Conservation (phyloP, 371 early-diverging fungal species). For the Apophysomyces elegans region DNA sequence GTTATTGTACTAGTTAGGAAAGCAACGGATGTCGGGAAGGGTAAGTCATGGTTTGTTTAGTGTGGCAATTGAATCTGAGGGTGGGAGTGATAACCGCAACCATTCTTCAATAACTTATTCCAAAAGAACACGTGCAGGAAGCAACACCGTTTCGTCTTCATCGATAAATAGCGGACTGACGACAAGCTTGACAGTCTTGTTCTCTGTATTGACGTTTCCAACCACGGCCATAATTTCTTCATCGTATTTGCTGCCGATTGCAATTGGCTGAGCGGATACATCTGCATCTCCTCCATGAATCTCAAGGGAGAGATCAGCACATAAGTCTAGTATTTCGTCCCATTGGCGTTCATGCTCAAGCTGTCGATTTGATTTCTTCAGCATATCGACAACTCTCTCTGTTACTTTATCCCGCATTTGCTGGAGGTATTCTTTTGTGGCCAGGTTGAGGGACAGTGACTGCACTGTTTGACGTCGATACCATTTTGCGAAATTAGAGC, state of each 20-base stretch:
- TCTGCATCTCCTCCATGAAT: constrained; percentile 55
- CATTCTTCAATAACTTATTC: constrained; percentile 18
- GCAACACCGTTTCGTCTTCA: constrained; percentile 44
- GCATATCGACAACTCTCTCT: constrained; percentile 22
- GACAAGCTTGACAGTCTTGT: constrained; percentile 36
- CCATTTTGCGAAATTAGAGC: constrained; percentile 55
- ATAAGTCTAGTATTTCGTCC: constrained; percentile 43
- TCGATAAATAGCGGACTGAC: constrained; percentile 52
- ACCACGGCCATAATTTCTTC: constrained; percentile 49
- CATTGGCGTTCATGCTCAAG: constrained; percentile 32
- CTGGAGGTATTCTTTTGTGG: constrained; percentile 48
- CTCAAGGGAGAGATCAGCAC: constrained; percentile 42
- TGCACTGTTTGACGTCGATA: constrained; percentile 56
- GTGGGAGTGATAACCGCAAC: too few relatives aligned
- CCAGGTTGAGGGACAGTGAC: constrained; percentile 50
- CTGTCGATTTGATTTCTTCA: constrained; percentile 5
- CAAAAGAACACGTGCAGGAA: constrained; percentile 49
- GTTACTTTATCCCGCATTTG: constrained; percentile 38
- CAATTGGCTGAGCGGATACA: constrained; percentile 42
- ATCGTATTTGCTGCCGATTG: constrained; percentile 41
- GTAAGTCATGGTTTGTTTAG: too few relatives aligned
- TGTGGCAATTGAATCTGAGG: too few relatives aligned
- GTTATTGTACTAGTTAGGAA: too few relatives aligned
- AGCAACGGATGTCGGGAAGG: too few relatives aligned
- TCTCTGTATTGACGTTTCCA: constrained; percentile 32